These are phyloP conservation scores for Hypoxylon sp. DNA, from an alignment of 2,329 filamentous ascomycete species.

Conservation along the genomic window DNA sequence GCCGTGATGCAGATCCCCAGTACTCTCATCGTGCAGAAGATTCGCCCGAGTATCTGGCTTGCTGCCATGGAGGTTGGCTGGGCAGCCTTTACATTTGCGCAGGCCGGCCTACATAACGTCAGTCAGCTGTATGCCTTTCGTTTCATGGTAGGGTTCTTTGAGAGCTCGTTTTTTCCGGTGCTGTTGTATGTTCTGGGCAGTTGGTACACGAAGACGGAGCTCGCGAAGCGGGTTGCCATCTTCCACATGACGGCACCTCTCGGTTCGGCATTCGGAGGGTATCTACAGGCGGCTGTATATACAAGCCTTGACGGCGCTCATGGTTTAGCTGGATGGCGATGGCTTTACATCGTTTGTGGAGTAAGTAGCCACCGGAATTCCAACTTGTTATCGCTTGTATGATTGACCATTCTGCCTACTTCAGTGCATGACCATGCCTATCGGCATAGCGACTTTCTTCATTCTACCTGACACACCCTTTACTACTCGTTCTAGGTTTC, in stretches of 20 bases:
- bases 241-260: constrained; percentile 69
- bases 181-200: constrained; percentile 61
- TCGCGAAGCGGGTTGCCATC: constrained; percentile 69
- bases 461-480: too few species aligned
- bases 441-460: too few species aligned
- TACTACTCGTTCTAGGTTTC: too few species aligned
- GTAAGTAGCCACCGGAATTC: too few species aligned
- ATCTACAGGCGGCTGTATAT: constrained; percentile 59
- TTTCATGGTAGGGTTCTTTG: constrained; percentile 55
- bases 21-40: constrained; percentile 27
- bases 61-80: too few species aligned
- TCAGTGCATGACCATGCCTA: too few species aligned
- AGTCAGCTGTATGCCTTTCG: constrained; percentile 19
- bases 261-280: constrained; percentile 67
- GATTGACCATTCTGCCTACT: too few species aligned
- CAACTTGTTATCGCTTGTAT: too few species aligned
- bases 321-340: constrained; percentile 61
- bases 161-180: constrained; percentile 58
- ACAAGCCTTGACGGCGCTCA: constrained; percentile 52
- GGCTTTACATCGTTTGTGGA: constrained; percentile 48
- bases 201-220: constrained; percentile 68
- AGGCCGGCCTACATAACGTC: constrained; percentile 18
- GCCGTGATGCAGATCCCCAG: constrained; percentile 21
- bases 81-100: too few species aligned
- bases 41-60: constrained; percentile 18